A percentile compares a stretch with the other conserved stretches of the same genome.
Evolutionary conservation across 371 early-diverging fungal genomes (phyloP).

Genomic region (Mucor plumbeus): DNA sequence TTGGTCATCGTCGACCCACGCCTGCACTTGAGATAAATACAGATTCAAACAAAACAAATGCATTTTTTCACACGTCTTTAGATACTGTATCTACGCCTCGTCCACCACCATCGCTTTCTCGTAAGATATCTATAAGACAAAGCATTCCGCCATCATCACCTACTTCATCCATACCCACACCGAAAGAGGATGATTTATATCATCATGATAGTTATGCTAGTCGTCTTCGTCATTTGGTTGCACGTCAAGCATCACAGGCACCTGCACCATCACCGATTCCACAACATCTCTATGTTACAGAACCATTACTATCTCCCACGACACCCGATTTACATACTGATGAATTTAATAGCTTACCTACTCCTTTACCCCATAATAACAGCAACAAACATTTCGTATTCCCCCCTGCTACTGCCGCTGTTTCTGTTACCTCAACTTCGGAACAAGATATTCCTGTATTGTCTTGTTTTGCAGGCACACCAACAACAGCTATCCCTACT

Average conservation of each 20-base stretch:
- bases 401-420: not conserved
- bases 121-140: conserved; percentile 32
- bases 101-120: conserved; percentile 45
- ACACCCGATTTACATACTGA: conserved; percentile 27
- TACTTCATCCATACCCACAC: conserved; percentile 16
- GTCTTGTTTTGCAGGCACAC: not conserved
- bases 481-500: conserved; percentile 24
- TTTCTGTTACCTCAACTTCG: not conserved
- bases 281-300: conserved; percentile 28
- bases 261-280: conserved; percentile 45
- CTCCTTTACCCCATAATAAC: conserved; percentile 18
- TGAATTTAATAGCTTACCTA: conserved; percentile 41
- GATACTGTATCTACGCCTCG: conserved; percentile 33
- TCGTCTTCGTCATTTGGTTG: conserved; percentile 39
- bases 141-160: conserved; percentile 2
- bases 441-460: conserved; percentile 31
- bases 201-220: conserved; percentile 33
- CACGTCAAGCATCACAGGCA: conserved; percentile 31
- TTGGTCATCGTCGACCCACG: conserved; percentile 34
- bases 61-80: conserved; percentile 41
- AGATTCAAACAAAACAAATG: conserved; percentile 38
- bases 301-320: conserved; percentile 10
- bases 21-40: conserved; percentile 48
- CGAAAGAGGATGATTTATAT: conserved; percentile 5
- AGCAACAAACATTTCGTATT: conserved; percentile 15